phyloP scores from a whole-genome alignment of 345 rosid species.

The Turritis glabra region DNA sequence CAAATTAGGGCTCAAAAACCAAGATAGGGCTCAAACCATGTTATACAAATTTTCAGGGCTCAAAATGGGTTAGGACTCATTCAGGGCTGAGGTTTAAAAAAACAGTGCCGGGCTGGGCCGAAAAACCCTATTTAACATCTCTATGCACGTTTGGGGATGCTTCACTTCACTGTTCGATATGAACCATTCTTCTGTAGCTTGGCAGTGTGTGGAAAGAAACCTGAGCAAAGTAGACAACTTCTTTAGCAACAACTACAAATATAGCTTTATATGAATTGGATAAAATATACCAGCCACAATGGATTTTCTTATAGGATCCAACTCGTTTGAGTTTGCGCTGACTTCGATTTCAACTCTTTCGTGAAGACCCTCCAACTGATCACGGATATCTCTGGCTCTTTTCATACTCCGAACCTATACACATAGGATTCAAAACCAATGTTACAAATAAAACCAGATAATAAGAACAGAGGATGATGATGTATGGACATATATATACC shows the following conservation, averaged over 20 bases:
- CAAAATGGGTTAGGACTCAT: too few species aligned
- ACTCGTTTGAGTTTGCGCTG: constrained; percentile 49
- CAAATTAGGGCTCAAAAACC: too few species aligned
- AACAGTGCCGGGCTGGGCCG: too few species aligned
- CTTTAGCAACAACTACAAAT: not conserved
- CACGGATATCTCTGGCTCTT: constrained; percentile 83
- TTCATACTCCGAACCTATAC: constrained; percentile 89
- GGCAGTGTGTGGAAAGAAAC: constrained; percentile 76
- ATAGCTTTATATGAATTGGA: not conserved
- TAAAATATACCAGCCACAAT: constrained; percentile 58
- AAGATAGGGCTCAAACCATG: too few species aligned
- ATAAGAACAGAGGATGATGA: not conserved
- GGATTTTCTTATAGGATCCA: constrained; percentile 68
- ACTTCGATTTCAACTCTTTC: constrained; percentile 85
- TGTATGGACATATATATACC: constrained; percentile 38
- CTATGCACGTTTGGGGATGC: constrained; percentile 77
- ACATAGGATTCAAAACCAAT: constrained; percentile 5
- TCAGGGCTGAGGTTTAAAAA: too few species aligned
- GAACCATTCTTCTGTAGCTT: constrained; percentile 79
- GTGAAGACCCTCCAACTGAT: constrained; percentile 79
- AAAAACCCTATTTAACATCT: too few species aligned
- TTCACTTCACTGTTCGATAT: constrained; percentile 78
- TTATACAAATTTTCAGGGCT: too few species aligned
- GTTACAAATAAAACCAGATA: not conserved
- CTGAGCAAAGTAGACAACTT: constrained; percentile 39